Base-by-base conservation (phyloP, 2,329 filamentous ascomycete species). In the Apiospora hydei region DNA sequence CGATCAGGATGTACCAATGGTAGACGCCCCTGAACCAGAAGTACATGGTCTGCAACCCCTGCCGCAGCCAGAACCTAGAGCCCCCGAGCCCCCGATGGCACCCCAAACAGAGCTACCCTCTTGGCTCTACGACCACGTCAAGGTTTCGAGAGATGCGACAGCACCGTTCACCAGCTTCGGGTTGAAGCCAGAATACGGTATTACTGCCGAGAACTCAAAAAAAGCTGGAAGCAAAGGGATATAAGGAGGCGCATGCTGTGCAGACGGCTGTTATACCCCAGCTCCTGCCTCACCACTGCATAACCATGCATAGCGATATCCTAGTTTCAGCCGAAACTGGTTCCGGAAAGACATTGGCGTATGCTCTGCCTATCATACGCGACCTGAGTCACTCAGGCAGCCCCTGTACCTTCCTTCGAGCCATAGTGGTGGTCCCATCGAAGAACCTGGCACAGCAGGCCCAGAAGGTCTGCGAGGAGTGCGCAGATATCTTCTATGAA, bases 281-380 rank as follows among this genome's bases (percentile, higher is more conserved):
- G 53, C 87, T 99, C 6, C 85, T 97, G 4, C 91, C 80, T 47
- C 90, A 30, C 89, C 88, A 81, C 0, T 87, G 88, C 57, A 85
- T 88, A 71, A 84, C 88, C 47, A 87, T 90, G 47, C 84, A 88
- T 1, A 93, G 94, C 6, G 96, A 99, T 80, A 83, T 99, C 5
- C 92, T 97, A 64, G 92, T 99, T 3, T 96, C 95, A 10, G 96
- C 97, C 0, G 93, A 96, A 1, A 99, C 96, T 0, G 96, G 96
- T 11, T 98, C 96, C 0, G 96, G 96, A 71, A 99, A 99, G 81
- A 99, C 96, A 0, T 82, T 99, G 21, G 93, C 96, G 0, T 99
- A 99, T 78, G 90, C 96, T 0, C 84, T 99, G 3, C 96, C 96
- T 0, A 90, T 99, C 72, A 88, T 97, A 4, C 90, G 94, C 66